Percentiles rank a stretch among this genome's conserved stretches.
These are phyloP conservation scores for Fusarium sp. DNA, from an alignment of 2,329 filamentous ascomycete species.

Conservation along the genomic window DNA sequence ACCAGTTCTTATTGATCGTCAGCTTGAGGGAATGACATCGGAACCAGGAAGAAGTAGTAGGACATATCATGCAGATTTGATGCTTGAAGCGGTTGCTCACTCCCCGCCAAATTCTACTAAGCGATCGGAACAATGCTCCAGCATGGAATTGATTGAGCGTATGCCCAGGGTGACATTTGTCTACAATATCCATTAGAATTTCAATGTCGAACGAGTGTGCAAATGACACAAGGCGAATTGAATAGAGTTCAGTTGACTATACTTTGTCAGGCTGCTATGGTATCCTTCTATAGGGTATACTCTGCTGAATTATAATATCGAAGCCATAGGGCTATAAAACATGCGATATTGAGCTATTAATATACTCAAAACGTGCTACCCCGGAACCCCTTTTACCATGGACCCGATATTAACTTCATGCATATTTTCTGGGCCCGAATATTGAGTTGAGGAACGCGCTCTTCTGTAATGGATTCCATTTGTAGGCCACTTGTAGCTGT, in stretches of 20 bases:
- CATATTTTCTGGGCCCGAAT: background rate
- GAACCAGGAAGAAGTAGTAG: background rate
- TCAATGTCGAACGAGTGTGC: fast-evolving
- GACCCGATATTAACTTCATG: background rate
- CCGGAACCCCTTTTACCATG: background rate
- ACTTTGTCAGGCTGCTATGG: background rate
- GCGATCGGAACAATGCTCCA: background rate
- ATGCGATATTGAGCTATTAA: background rate
- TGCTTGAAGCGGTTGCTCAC: background rate
- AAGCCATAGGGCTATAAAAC: background rate
- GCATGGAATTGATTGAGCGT: fast-evolving
- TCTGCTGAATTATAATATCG: background rate
- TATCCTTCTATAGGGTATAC: background rate
- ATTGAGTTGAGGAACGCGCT: background rate
- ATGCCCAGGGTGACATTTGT: too few species aligned
- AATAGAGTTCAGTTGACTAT: background rate
- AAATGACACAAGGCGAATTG: background rate
- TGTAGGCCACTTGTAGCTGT: too few species aligned
- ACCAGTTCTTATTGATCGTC: too few species aligned
- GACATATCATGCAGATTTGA: background rate
- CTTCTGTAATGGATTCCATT: fast-evolving
- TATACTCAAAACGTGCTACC: background rate
- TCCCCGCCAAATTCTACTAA: background rate
- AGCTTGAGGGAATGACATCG: too few species aligned
- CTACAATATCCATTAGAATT: fast-evolving